Conservation (phyloP, 2,329 filamentous ascomycete species). For the Fusarium xyrophilum region DNA sequence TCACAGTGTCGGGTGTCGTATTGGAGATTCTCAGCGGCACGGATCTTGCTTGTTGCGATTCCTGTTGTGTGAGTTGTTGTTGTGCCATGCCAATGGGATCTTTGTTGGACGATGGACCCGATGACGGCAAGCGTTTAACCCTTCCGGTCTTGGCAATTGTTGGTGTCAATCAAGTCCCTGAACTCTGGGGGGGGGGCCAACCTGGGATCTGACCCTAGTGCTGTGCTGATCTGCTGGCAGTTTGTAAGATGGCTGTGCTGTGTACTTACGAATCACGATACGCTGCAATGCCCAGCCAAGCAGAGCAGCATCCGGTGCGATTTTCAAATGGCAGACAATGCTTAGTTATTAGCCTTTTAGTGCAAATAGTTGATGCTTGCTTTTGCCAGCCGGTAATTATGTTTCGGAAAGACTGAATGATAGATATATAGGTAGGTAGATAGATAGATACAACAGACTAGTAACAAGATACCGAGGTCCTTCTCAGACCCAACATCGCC, state of each 20-base stretch:
- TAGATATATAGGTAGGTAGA: neutral
- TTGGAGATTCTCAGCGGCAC: slow-evolving; percentile 9
- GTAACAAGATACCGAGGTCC: neutral
- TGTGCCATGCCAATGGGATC: slow-evolving; percentile 3
- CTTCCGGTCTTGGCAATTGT: slow-evolving; percentile 27
- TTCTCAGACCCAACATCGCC: neutral
- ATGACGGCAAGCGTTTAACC: slow-evolving; percentile 32
- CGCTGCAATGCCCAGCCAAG: slow-evolving; percentile 1
- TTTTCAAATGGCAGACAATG: neutral
- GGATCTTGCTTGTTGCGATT: slow-evolving; percentile 29
- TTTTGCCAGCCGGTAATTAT: neutral
- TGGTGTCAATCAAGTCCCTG: slow-evolving; percentile 34
- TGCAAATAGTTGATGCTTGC: slow-evolving; percentile 12
- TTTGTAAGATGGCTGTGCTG: slow-evolving; percentile 30
- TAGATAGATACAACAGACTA: too few relatives aligned
- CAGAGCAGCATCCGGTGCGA: neutral
- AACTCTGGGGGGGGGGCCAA: slow-evolving; percentile 10
- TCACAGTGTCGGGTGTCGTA: neutral
- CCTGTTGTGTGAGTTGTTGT: slow-evolving; percentile 6
- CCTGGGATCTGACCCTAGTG: slow-evolving; percentile 27
- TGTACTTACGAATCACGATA: slow-evolving; percentile 15
- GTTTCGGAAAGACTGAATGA: neutral
- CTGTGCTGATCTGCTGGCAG: slow-evolving; percentile 32
- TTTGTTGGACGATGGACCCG: slow-evolving; percentile 21
- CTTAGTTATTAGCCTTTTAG: neutral